Base-by-base conservation (phyloP, 768 basidiomycete species). In the Hygrophoropsis aurantiaca region DNA sequence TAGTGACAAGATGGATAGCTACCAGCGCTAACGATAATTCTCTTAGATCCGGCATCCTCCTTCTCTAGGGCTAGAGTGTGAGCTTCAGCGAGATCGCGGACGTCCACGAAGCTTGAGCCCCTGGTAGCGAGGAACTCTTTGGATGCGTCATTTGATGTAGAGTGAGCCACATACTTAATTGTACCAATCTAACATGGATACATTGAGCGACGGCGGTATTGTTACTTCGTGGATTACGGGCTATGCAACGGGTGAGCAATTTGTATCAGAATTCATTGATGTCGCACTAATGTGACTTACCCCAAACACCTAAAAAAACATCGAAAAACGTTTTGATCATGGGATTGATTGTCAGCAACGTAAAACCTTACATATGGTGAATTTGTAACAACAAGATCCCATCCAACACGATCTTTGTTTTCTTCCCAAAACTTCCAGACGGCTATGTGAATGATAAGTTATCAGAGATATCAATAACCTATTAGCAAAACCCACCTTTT, bases 1-100 rank as follows among this genome's bases (percentile, higher is more conserved):
- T 6, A 16, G 36, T 8, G 20, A 38, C n/a, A 16, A 38, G 16
- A 35, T 1, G 20, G 6, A 11, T n/a, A 36, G 57, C 45, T 42
- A 52, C 72, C 69, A 3, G 60, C 65, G n/a, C 62, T 64, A 32
- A 79, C 52, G 56, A 87, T 72, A 56, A 86, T 74, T 27, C 86
- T 69, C 46, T 86, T 70, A 1, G 79, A 79, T 3, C 74, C 75
- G 0, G 82, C 84, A 3, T 67, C 72, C 21, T 73, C 67, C 41
- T 70, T 74, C 43, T 72, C 70, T 16, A 89, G 60, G 4, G 81
- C 80, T 4, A 67, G 59, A 1, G 72, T 70, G 55, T 86, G 84
- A 0, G 77, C 81, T 13, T 66, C 60, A 0, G 77, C 81, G 26
- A 80, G 57, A 57, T 84, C 81, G 5, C 80, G 73, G 5, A 82